Evolutionary conservation across 2,329 filamentous ascomycete genomes (phyloP), one percentile per base, ranked within the genome.

Genomic region (Nemania sp.): DNA sequence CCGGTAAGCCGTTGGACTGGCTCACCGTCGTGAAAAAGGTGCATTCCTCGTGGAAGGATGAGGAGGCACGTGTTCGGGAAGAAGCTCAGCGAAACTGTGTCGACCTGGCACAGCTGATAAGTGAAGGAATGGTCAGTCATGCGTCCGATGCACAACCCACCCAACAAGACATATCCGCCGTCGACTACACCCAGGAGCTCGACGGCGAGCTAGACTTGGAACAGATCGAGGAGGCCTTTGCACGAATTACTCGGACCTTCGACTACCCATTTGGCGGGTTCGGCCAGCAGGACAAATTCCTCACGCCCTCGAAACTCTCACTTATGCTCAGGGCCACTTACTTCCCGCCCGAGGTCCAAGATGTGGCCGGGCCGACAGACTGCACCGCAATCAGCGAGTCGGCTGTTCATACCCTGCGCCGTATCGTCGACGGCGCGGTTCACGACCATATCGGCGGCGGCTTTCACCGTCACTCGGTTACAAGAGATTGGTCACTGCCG

Each of bases 401-500:
- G 87, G 91, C 90, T 1, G 75, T 96, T 20, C 84, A 88, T 59
- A 97, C 93, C 0, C 78, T 99, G 50, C 84, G 90, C 40, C 87
- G 87, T 60, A 95, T 98, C 13, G 77, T 79, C 1, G 78, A 83
- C 51, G 80, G 84, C 51, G 82, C 81, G 4, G 68, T 87, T 62
- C 77, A 81, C 54, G 84, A 87, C 60, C 84, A 87, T 58, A 72
- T 87, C 9, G 82, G 82, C 1, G 79, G 78, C 6, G 84, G 84
- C 3, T 86, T 87, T 67, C 78, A 81, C 37, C 86, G 94, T 53
- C 97, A 96, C 73, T 96, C 92, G 13, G 90, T 96, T 7, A 98
- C 94, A 0, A 80, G 87, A 13, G 91, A 98, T 76, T 99, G 95
- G 95, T 91, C 90, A 64, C 80, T 98, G 48, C 95, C 95, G 11